phyloP scores from a whole-genome alignment of 116 monocot genomes.

The Cymodocea nodosa region DNA sequence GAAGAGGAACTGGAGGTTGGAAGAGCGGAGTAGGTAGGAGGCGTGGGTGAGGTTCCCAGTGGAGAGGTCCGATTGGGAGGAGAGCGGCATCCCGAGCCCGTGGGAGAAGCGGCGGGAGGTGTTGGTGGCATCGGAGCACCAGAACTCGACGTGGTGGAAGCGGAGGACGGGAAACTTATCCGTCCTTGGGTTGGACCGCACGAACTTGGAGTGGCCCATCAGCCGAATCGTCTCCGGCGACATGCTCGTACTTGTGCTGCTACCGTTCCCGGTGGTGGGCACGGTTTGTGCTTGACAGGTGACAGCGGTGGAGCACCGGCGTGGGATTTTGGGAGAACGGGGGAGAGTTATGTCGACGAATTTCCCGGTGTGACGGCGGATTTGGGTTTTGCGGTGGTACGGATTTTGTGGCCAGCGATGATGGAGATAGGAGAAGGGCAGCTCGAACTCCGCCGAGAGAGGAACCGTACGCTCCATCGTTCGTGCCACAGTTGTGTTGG shows the following conservation, averaged over 20 bases:
- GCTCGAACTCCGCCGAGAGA: too few relatives aligned
- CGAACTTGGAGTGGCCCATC: conserved; percentile 48
- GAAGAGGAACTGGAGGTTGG: conserved; percentile 64
- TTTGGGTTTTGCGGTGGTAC: not conserved
- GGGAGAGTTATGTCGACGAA: too few relatives aligned
- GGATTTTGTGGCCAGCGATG: too few relatives aligned
- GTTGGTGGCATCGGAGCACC: conserved; percentile 71
- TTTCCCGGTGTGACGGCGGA: not conserved
- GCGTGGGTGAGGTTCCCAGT: conserved; percentile 67
- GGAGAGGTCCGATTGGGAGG: conserved; percentile 64
- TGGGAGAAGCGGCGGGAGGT: conserved; percentile 78
- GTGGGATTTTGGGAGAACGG: not conserved
- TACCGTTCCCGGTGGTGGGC: too few relatives aligned
- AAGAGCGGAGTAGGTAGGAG: conserved; percentile 64
- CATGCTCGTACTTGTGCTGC: too few relatives aligned
- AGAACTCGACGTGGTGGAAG: conserved; percentile 98
- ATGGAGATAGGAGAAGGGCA: too few relatives aligned
- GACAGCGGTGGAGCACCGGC: not conserved
- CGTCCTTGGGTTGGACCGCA: conserved; percentile 58
- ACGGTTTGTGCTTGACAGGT: too few relatives aligned
- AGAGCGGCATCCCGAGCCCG: conserved; percentile 65
- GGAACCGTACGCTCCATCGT: too few relatives aligned
- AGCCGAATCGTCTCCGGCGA: conserved; percentile 29
- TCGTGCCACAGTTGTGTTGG: too few relatives aligned
- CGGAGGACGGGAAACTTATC: conserved; percentile 53